Conservation (phyloP, 1,139 yeast genomes). For the Pichia sp. region DNA sequence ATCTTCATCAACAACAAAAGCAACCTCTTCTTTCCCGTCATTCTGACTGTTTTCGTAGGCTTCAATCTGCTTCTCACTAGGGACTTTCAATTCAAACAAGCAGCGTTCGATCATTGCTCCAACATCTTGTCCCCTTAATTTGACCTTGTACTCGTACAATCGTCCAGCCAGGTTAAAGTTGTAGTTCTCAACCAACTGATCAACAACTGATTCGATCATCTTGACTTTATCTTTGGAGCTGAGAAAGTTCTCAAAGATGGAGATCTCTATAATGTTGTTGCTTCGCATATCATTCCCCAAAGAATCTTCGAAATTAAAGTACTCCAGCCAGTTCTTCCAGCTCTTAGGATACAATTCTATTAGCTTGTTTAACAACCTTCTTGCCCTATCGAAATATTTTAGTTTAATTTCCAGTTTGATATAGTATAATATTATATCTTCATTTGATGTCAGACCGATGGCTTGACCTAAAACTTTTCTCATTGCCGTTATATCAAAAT, state of each 20-base stretch:
- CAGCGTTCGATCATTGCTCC: constrained; percentile 54
- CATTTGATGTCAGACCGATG: constrained; percentile 62
- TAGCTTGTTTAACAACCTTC: constrained; percentile 66
- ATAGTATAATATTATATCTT: constrained; percentile 57
- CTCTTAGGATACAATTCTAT: constrained; percentile 49
- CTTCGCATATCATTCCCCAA: constrained; percentile 70
- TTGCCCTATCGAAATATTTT: constrained; percentile 74
- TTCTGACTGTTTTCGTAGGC: constrained; percentile 32
- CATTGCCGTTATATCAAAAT: constrained; percentile 44
- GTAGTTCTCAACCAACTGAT: constrained; percentile 55
- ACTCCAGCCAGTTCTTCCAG: constrained; percentile 49
- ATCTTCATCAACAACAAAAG: constrained; percentile 43
- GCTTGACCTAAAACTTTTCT: constrained; percentile 70
- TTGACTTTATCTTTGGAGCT: constrained; percentile 27
- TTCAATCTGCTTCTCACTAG: constrained; percentile 48
- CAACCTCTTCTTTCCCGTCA: constrained; percentile 35
- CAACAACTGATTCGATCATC: constrained; percentile 48
- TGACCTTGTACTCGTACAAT: constrained; percentile 44
- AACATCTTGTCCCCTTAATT: constrained; percentile 24
- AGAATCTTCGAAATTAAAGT: constrained; percentile 62
- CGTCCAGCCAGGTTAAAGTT: constrained; percentile 55
- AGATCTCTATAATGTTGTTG: constrained; percentile 56
- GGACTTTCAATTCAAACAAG: constrained; percentile 65
- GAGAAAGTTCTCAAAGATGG: constrained; percentile 36
- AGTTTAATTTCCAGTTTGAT: constrained; percentile 51